Base-by-base conservation (phyloP, 768 basidiomycete species). In the Sarcomyxa edulis region DNA sequence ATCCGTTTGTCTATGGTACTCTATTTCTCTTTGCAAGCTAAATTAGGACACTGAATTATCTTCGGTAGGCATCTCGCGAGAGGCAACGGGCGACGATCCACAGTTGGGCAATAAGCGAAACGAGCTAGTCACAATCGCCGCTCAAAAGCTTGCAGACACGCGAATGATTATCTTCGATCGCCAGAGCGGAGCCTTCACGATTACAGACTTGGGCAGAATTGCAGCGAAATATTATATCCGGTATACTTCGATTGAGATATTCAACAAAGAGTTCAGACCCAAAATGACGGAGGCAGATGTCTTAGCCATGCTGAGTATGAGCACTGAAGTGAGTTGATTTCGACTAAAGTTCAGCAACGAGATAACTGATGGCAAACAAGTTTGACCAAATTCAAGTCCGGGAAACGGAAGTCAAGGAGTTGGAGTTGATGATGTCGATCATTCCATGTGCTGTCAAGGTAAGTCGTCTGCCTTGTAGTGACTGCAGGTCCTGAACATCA, bases 181-280 rank as follows among this genome's bases (percentile, higher is more conserved):
- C 24, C 55, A 56, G 1, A 71, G 65, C 4, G 78, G 75, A 9
- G 61, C 71, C 2, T 81, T 96, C 40, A 63, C 71, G 2, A 78
- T 84, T 48, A 90, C 86, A n/a, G 94, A 96, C 47, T 61, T 95
- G 2, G 96, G 96, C n/a, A 70, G 92, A 47, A 94, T 98, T 50
- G 93, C 96, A 0, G 91, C 95, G 4, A 94, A 87, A 60, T 99
- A 96, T 60, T 99, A 98, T 60, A 86, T 99, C 53, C 78, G 85
- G 14, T 65, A 90, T 56, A 64, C 76, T 30, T 92, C 89, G 4
- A 81, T 98, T 24, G 89, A 90, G 57, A 76, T 87, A 5, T 98
- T 95, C 69, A 88, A 85, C 59, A 60, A 73, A 45, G 60, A 74
- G 43, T 89, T 98, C 61, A 71, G 78, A 35, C 72, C 79, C 1